Conservation (phyloP, 225 moss, liverwort and hornwort species). For the Straminergon stramineum region DNA sequence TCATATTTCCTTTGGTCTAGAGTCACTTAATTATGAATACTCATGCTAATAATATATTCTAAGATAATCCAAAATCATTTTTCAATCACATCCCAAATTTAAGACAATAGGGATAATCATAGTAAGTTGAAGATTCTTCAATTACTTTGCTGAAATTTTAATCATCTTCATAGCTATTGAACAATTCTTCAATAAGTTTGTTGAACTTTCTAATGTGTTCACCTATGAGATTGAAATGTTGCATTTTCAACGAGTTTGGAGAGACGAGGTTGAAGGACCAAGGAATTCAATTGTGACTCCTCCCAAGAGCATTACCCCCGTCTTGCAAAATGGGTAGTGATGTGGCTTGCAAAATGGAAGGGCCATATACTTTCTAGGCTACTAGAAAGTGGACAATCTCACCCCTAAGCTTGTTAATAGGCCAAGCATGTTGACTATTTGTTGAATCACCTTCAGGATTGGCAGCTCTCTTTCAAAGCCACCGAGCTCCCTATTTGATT, state of each 20-base stretch:
- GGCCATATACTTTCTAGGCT: too few relatives aligned
- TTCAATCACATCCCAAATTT: background rate
- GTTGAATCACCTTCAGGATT: too few relatives aligned
- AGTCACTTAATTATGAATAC: background rate
- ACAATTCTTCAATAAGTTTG: background rate
- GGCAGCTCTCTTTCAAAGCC: too few relatives aligned
- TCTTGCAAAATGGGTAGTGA: too few relatives aligned
- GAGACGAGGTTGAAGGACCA: too few relatives aligned
- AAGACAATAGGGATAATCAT: background rate
- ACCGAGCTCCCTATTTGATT: too few relatives aligned
- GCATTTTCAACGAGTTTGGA: too few relatives aligned
- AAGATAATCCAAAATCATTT: background rate
- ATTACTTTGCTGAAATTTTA: background rate
- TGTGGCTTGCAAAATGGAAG: too few relatives aligned
- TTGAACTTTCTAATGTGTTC: background rate
- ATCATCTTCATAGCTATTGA: fast-evolving
- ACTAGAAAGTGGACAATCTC: too few relatives aligned
- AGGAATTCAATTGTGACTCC: background rate
- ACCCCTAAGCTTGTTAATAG: too few relatives aligned
- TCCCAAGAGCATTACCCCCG: background rate
- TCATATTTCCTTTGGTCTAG: fast-evolving
- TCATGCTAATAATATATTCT: background rate
- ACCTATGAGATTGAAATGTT: too few relatives aligned
- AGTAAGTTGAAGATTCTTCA: background rate
- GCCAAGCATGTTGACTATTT: too few relatives aligned